Percentiles rank a stretch among this genome's conserved stretches.
phyloP scores from a whole-genome alignment of 225 moss, liverwort and hornwort species.

The Straminergon stramineum region DNA sequence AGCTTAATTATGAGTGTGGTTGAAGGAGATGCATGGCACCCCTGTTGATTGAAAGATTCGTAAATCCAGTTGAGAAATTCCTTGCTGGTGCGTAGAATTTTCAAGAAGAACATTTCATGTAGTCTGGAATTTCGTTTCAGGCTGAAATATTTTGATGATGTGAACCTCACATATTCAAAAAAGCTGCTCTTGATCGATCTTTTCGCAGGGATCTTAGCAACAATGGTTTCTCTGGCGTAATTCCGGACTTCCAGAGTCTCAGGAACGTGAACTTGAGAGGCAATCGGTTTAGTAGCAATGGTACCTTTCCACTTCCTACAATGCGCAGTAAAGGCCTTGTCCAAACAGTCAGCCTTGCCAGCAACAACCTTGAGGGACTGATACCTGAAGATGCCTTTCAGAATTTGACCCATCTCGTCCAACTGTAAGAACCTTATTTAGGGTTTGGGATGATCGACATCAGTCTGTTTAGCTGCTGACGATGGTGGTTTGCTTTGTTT shows the following conservation, averaged over 20 bases:
- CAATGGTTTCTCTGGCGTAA: neutral
- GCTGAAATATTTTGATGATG: neutral
- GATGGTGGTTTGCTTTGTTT: neutral
- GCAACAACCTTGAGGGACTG: neutral
- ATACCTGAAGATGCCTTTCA: neutral
- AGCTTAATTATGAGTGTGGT: neutral
- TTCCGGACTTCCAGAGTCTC: neutral
- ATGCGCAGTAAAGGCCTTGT: neutral
- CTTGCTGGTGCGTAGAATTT: neutral
- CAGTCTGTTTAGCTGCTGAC: neutral
- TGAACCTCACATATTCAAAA: neutral
- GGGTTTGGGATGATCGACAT: neutral
- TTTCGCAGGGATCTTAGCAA: neutral
- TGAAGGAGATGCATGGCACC: neutral
- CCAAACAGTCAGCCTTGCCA: neutral
- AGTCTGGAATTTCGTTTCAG: neutral
- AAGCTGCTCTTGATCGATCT: neutral
- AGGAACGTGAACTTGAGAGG: neutral
- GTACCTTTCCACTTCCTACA: neutral
- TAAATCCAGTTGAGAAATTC: neutral
- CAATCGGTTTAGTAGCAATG: neutral
- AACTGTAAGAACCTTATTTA: neutral
- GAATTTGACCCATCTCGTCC: neutral
- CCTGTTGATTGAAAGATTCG: neutral
- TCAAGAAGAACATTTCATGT: neutral